A percentile compares a stretch with the other conserved stretches of the same genome.
Evolutionary conservation across 2,329 filamentous ascomycete species (phyloP).

Genomic region (Trichoderma sp.): DNA sequence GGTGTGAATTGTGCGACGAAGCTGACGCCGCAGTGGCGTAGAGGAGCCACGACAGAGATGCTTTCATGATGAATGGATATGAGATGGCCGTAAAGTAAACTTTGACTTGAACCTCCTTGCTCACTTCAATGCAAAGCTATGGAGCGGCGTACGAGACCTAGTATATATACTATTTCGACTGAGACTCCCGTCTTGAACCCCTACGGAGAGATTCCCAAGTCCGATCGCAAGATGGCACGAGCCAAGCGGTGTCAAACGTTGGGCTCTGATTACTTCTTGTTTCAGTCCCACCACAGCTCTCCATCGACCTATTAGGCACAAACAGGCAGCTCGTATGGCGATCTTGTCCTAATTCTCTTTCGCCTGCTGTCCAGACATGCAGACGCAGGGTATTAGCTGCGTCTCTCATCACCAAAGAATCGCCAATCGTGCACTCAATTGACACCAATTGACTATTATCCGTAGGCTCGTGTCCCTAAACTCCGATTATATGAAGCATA

Average conservation of each 20-base stretch:
- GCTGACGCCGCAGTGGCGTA: slow-evolving; percentile 7
- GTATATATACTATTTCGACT: background rate
- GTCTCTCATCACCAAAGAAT: background rate
- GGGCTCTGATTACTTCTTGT: background rate
- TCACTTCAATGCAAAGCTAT: background rate
- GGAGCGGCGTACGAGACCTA: background rate
- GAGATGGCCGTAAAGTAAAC: background rate
- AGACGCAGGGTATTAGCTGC: background rate
- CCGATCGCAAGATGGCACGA: background rate
- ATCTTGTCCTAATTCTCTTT: background rate
- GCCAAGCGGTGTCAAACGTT: background rate
- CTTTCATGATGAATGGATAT: background rate
- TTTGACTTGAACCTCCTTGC: background rate
- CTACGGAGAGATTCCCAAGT: background rate
- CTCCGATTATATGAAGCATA: background rate
- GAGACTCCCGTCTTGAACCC: background rate
- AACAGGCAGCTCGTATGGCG: slow-evolving; percentile 2
- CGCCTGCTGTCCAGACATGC: background rate
- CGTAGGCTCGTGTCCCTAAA: background rate
- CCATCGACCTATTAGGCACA: background rate
- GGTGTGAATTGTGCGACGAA: background rate
- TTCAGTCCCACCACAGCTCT: background rate
- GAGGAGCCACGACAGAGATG: slow-evolving; percentile 4
- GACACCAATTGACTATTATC: background rate
- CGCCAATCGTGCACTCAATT: background rate